Conservation (phyloP, 805 yeast species). For the Candida orba region DNA sequence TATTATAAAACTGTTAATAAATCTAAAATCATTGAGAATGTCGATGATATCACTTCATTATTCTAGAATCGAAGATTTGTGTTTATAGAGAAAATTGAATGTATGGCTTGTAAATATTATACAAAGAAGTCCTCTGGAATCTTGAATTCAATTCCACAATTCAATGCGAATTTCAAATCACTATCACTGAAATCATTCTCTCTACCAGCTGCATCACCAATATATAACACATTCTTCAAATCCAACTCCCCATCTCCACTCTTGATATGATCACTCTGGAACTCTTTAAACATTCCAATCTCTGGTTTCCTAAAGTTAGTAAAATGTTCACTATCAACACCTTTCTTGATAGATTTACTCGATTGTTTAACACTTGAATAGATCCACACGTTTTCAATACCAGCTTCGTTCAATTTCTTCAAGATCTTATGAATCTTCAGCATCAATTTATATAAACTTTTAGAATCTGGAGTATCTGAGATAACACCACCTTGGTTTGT, state of each 20-base stretch:
- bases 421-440: constrained; percentile 35
- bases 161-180: constrained; percentile 64
- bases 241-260: constrained; percentile 6
- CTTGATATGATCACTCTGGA: constrained; percentile 32
- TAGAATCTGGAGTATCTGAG: constrained; percentile 28
- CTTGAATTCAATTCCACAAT: constrained; percentile 44
- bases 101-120: neutral
- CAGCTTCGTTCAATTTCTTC: constrained; percentile 22
- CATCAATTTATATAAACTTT: constrained; percentile 33
- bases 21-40: constrained; percentile 17
- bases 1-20: constrained; percentile 66
- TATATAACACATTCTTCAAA: constrained; percentile 49
- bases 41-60: neutral
- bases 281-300: constrained; percentile 66
- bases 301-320: constrained; percentile 60
- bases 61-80: neutral
- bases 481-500: constrained; percentile 79
- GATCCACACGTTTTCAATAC: constrained; percentile 32
- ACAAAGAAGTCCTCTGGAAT: constrained; percentile 67
- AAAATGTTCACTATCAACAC: constrained; percentile 13
- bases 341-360: constrained; percentile 16
- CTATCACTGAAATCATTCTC: constrained; percentile 69
- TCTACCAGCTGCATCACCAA: constrained; percentile 98
- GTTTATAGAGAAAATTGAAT: neutral
- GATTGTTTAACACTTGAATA: constrained; percentile 62